A percentile compares a stretch with the other conserved stretches of the same genome.
phyloP scores from a whole-genome alignment of 805 yeast genomes.

The Saturnispora serradocipensis region DNA sequence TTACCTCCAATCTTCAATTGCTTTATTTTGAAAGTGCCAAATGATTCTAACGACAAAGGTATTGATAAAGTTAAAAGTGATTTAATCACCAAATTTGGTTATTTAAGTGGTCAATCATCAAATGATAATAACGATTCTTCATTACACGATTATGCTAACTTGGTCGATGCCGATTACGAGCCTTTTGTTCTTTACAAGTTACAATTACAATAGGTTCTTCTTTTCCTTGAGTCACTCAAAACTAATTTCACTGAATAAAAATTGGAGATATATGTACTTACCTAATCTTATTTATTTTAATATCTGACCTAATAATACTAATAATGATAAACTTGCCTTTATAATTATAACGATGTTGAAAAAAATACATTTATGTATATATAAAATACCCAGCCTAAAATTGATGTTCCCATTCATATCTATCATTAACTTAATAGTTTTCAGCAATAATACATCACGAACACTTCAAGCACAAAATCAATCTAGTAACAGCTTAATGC shows the following conservation, averaged over 20 bases:
- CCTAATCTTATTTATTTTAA: neutral
- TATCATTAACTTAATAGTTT: neutral
- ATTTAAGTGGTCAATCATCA: conserved; percentile 86
- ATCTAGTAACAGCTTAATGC: neutral
- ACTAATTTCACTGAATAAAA: neutral
- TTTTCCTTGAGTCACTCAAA: neutral
- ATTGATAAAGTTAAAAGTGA: conserved; percentile 55
- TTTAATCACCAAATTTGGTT: conserved; percentile 70
- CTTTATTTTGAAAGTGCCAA: conserved; percentile 34
- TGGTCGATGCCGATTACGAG: conserved; percentile 92
- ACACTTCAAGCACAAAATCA: neutral
- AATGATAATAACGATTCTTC: conserved; percentile 47
- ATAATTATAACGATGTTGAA: neutral
- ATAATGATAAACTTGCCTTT: neutral
- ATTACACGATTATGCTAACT: conserved; percentile 78
- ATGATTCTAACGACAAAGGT: conserved; percentile 25
- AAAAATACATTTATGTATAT: neutral
- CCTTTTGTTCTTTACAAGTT: conserved; percentile 75
- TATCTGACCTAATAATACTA: neutral
- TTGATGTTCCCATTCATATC: neutral
- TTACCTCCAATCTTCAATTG: conserved; percentile 83
- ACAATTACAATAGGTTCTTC: neutral
- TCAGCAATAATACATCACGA: neutral
- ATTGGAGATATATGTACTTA: neutral
- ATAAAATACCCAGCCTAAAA: neutral